Percentiles rank a stretch among this genome's conserved stretches.
phyloP scores from a whole-genome alignment of 2,329 filamentous ascomycete genomes.

The Arachnopeziza araneosa region DNA sequence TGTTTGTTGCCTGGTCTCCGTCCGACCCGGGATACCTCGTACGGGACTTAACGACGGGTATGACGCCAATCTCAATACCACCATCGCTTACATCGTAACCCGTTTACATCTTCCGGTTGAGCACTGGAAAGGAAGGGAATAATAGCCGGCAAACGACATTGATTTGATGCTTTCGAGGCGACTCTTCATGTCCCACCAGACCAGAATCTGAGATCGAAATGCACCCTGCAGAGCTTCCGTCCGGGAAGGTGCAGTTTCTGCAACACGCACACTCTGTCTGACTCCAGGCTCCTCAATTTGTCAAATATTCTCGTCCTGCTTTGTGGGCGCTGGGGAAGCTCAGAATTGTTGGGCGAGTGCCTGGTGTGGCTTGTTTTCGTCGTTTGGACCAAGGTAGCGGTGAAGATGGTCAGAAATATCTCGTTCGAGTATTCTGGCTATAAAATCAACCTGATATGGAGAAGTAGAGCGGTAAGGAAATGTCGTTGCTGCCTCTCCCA shows the following conservation, averaged over 20 bases:
- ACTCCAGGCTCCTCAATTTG: conserved; percentile 1
- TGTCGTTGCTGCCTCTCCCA: neutral
- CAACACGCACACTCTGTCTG: conserved; percentile 5
- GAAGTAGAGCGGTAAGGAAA: neutral
- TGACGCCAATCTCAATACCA: conserved; percentile 11
- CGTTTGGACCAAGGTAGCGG: neutral
- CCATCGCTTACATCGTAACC: neutral
- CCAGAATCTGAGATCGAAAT: conserved; percentile 12
- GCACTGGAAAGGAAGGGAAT: neutral
- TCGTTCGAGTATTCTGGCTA: neutral
- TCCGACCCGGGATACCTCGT: neutral
- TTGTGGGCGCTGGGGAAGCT: neutral
- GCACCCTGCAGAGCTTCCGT: conserved; percentile 11
- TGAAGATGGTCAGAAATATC: neutral
- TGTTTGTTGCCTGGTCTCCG: neutral
- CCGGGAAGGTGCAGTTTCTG: conserved; percentile 19
- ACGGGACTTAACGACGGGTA: neutral
- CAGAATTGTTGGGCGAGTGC: conserved; percentile 4
- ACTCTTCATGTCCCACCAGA: conserved; percentile 9
- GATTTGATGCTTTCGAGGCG: neutral
- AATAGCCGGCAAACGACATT: conserved; percentile 7
- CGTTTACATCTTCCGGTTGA: neutral
- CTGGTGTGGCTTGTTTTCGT: conserved; percentile 5
- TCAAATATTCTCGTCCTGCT: neutral
- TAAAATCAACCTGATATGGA: conserved; percentile 1